phyloP scores from a whole-genome alignment of 139 green algal genomes.

The Coccomyxa sp. region DNA sequence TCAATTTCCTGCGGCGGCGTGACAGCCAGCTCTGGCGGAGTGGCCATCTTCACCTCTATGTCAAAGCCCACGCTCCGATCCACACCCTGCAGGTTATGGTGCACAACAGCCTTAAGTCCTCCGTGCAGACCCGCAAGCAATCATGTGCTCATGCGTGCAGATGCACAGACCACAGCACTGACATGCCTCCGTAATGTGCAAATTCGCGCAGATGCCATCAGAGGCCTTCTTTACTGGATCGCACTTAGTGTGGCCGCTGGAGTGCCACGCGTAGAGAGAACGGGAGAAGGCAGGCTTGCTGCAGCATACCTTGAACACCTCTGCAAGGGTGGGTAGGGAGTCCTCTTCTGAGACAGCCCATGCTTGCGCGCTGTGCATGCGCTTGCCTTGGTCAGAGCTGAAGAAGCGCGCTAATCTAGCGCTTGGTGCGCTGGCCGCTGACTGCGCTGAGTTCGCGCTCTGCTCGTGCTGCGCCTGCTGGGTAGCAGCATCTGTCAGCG shows the following conservation, averaged over 20 bases:
- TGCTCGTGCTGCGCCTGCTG: neutral
- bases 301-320: constrained; percentile 19
- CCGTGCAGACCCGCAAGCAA: neutral
- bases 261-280: neutral
- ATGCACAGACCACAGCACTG: neutral
- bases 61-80: constrained; percentile 67
- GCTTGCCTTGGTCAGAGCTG: neutral
- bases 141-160: neutral
- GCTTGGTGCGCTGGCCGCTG: too few species aligned
- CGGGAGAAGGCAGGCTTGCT: neutral
- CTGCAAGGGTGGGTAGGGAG: constrained; percentile 62
- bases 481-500: neutral
- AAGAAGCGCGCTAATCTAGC: constrained; percentile 2
- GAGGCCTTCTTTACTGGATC: neutral
- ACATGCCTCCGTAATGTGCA: neutral
- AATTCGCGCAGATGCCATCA: neutral
- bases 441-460: neutral
- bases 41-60: constrained; percentile 87
- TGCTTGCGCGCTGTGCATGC: neutral
- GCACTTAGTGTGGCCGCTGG: neutral
- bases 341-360: constrained; percentile 63
- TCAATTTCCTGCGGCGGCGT: constrained; percentile 59
- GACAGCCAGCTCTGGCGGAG: constrained; percentile 37
- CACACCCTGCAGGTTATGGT: constrained; percentile 34
- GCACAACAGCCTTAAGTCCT: neutral